Conservation (phyloP, 805 yeast species). For the Isabelozyma heimii region DNA sequence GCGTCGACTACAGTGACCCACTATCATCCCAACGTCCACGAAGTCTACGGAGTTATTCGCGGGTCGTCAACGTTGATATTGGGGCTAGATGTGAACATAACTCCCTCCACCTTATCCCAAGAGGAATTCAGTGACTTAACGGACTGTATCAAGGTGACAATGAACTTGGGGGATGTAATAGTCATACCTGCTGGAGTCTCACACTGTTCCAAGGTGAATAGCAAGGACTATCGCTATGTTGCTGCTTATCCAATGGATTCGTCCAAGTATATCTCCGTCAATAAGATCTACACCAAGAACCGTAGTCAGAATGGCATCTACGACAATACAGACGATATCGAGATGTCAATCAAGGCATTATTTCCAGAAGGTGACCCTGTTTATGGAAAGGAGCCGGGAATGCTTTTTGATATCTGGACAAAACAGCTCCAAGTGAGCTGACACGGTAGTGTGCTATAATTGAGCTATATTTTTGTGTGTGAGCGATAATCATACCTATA, state of each 20-base stretch:
- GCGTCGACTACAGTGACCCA: not conserved
- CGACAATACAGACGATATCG: not conserved
- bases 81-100: conserved; percentile 4
- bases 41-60: conserved; percentile 3
- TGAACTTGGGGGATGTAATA: conserved; percentile 5
- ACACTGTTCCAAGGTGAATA: conserved; percentile 4
- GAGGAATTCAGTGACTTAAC: not conserved
- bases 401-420: conserved; percentile 1
- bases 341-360: not conserved
- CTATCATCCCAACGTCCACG: conserved; percentile 10
- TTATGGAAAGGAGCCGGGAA: not conserved
- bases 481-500: too few species aligned
- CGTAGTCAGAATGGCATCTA: not conserved
- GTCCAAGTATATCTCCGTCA: conserved; percentile 1
- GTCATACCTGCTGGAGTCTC: conserved; percentile 8
- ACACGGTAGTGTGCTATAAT: not conserved
- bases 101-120: not conserved
- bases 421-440: not conserved
- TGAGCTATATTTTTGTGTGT: too few species aligned
- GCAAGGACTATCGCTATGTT: conserved; percentile 3
- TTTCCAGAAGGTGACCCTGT: conserved; percentile 2
- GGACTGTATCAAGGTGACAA: not conserved
- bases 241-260: conserved; percentile 4
- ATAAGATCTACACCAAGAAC: not conserved
- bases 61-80: conserved; percentile 5